Conservation (phyloP, 1,139 yeast species). For the Waltiozyma sp. region DNA sequence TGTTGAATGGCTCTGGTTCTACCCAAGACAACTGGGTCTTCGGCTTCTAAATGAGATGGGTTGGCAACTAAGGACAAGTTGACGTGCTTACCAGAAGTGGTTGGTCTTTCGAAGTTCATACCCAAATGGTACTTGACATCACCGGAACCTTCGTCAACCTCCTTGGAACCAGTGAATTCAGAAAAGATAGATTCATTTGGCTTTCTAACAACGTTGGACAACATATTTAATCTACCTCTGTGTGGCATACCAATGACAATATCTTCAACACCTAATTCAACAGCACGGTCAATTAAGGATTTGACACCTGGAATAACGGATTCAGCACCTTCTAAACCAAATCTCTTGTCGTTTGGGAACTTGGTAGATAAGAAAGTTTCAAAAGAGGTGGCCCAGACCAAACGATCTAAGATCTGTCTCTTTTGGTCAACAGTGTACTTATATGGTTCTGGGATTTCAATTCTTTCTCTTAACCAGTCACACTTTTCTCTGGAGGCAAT, state of each 20-base stretch:
- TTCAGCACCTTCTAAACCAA: constrained; percentile 98
- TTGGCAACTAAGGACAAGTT: constrained; percentile 93
- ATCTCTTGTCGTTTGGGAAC: constrained; percentile 97
- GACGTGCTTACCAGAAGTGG: constrained; percentile 95
- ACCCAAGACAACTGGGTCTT: constrained; percentile 97
- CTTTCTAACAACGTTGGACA: constrained; percentile 95
- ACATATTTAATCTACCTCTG: constrained; percentile 97
- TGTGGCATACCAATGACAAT: constrained; percentile 99
- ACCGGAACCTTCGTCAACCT: constrained; percentile 89
- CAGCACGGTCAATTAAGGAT: constrained; percentile 88
- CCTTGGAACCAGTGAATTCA: constrained; percentile 87
- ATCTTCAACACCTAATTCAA: constrained; percentile 89
- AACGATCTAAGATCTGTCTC: constrained; percentile 91
- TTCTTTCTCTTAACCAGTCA: constrained; percentile 96
- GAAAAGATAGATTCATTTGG: constrained; percentile 96
- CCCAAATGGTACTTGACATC: constrained; percentile 99
- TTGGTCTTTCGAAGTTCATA: constrained; percentile 98
- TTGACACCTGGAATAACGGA: constrained; percentile 94
- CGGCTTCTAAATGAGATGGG: constrained; percentile 98
- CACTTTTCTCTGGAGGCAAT: constrained; percentile 93
- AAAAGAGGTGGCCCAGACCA: constrained; percentile 93
- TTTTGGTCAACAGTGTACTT: constrained; percentile 80
- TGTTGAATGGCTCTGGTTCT: constrained; percentile 95
- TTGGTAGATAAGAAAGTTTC: constrained; percentile 88
- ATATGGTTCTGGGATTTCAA: constrained; percentile 86